phyloP scores from a whole-genome alignment of 371 early-diverging fungal genomes.

The Haplosporangium sp. region DNA sequence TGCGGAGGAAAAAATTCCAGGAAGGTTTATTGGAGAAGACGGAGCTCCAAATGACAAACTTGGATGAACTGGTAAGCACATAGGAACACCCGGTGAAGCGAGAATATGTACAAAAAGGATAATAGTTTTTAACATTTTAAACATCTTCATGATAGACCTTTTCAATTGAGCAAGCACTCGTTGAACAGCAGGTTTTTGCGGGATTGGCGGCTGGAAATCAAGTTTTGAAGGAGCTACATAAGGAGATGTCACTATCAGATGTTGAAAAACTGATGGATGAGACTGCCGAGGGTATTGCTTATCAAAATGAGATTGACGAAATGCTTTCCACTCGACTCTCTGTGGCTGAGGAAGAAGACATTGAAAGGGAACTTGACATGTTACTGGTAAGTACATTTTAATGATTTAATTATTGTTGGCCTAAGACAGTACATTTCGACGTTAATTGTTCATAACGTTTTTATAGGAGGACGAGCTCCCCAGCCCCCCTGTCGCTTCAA shows the following conservation, averaged over 20 bases:
- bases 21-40: slow-evolving; percentile 86
- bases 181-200: slow-evolving; percentile 89
- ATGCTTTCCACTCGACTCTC: slow-evolving; percentile 77
- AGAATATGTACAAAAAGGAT: not conserved
- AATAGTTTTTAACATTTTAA: not conserved
- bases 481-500: not conserved
- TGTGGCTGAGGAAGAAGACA: slow-evolving; percentile 88
- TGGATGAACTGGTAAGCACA: slow-evolving; percentile 84
- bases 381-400: slow-evolving; percentile 51
- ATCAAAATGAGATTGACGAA: slow-evolving; percentile 93
- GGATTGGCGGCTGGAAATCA: slow-evolving; percentile 88
- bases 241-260: slow-evolving; percentile 92
- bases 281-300: slow-evolving; percentile 94
- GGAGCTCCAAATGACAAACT: slow-evolving; percentile 85
- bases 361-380: slow-evolving; percentile 81
- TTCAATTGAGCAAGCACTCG: slow-evolving; percentile 91
- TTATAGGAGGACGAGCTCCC: slow-evolving; percentile 1
- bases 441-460: not conserved
- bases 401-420: not conserved
- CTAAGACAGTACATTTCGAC: too few species aligned
- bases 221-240: slow-evolving; percentile 89
- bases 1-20: slow-evolving; percentile 96
- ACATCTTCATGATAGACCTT: slow-evolving; percentile 64
- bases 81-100: not conserved
- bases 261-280: slow-evolving; percentile 95